A percentile compares a stretch with the other conserved stretches of the same genome.
Evolutionary conservation across 805 yeast genomes (phyloP).

Genomic region (Saccharomycopsis lassenensis): DNA sequence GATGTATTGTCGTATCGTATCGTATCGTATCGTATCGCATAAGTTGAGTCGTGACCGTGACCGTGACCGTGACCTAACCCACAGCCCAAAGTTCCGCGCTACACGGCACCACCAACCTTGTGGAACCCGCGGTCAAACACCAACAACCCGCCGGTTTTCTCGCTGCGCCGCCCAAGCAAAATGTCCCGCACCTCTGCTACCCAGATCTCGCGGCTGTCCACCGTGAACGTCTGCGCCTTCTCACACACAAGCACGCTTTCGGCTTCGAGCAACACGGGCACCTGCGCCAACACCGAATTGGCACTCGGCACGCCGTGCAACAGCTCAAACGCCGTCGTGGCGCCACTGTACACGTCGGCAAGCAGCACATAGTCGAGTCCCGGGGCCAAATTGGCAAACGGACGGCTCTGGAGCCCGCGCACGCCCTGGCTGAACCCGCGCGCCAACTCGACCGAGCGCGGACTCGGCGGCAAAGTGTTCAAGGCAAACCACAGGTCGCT

Average conservation of each 20-base stretch:
- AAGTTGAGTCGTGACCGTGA: too few species aligned
- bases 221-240: constrained; percentile 38
- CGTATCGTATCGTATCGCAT: too few species aligned
- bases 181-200: constrained; percentile 65
- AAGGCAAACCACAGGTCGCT: constrained; percentile 51
- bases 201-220: constrained; percentile 89
- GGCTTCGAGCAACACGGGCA: constrained; percentile 48
- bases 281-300: constrained; percentile 16
- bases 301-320: constrained; percentile 16
- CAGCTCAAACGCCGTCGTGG: constrained; percentile 8
- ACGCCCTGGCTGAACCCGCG: constrained; percentile 50
- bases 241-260: constrained; percentile 57
- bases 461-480: constrained; percentile 60
- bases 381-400: neutral
- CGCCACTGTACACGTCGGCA: neutral
- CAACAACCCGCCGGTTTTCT: constrained; percentile 49
- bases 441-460: constrained; percentile 45
- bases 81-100: too few species aligned
- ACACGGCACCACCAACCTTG: constrained; percentile 34
- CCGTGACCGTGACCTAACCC: too few species aligned
- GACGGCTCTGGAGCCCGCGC: neutral
- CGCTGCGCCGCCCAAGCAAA: constrained; percentile 20
- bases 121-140: constrained; percentile 58
- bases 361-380: too few species aligned
- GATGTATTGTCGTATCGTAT: too few species aligned